phyloP scores from a whole-genome alignment of 2,329 filamentous ascomycete species.

The Emergomyces africanus region DNA sequence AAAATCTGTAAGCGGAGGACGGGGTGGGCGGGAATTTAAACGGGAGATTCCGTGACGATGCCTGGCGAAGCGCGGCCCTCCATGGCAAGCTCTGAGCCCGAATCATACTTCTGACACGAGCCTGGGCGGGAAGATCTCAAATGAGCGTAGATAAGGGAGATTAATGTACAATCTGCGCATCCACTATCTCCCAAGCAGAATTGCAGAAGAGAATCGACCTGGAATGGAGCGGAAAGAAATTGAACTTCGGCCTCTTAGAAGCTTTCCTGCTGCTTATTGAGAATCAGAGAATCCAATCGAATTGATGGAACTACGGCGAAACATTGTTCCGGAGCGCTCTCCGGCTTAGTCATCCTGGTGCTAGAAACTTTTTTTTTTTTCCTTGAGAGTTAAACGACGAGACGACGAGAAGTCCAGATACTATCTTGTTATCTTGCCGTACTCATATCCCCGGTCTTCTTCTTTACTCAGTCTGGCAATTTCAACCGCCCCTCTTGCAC shows the following conservation, averaged over 20 bases:
- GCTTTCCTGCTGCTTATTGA: background rate
- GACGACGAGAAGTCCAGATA: conserved; percentile 7
- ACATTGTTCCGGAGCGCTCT: conserved; percentile 15
- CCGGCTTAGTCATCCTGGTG: background rate
- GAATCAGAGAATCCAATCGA: background rate
- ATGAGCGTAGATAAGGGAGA: conserved; percentile 6
- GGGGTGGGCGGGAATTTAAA: conserved; percentile 20
- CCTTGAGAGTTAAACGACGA: conserved; percentile 10
- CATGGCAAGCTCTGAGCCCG: conserved; percentile 53
- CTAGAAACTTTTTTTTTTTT: conserved; percentile 20
- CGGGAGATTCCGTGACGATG: conserved; percentile 31
- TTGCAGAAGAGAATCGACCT: background rate
- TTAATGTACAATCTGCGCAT: background rate
- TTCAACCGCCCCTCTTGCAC: conserved; percentile 1
- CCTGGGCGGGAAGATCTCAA: conserved; percentile 4
- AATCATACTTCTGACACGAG: conserved; percentile 40
- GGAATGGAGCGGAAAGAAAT: background rate
- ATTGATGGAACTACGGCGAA: conserved; percentile 15
- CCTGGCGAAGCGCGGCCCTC: conserved; percentile 46
- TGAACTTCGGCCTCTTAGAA: background rate
- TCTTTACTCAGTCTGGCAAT: conserved; percentile 10
- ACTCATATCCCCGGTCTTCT: background rate
- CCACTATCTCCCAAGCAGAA: conserved; percentile 1
- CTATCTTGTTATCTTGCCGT: background rate
- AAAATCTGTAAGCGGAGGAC: conserved; percentile 20